These are phyloP conservation scores for Penicillium corylophilum DNA, from an alignment of 2,329 filamentous ascomycete genomes.

Conservation along the genomic window DNA sequence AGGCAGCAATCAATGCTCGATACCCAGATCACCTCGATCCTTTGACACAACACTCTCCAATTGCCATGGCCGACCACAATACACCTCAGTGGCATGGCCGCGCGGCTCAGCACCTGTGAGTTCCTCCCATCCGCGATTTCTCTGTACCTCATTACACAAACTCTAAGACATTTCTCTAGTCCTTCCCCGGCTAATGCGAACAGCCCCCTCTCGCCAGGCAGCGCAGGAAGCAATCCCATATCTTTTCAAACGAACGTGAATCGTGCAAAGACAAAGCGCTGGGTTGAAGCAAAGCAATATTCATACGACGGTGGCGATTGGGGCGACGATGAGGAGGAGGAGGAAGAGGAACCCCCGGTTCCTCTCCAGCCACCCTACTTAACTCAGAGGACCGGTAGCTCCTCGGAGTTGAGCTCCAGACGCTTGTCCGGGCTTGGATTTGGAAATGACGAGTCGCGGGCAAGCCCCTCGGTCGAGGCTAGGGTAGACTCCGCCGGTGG, in stretches of 20 bases:
- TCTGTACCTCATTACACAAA: slow-evolving; percentile 4
- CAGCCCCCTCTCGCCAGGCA: slow-evolving; percentile 30
- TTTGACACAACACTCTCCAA: slow-evolving; percentile 3
- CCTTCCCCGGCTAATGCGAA: slow-evolving; percentile 21
- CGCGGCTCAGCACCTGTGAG: slow-evolving; percentile 27
- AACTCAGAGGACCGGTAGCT: slow-evolving; percentile 29
- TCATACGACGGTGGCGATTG: slow-evolving; percentile 93
- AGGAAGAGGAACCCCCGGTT: slow-evolving; percentile 57
- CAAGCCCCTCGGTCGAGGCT: slow-evolving; percentile 17
- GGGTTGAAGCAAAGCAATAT: slow-evolving; percentile 83
- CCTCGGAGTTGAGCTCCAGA: slow-evolving; percentile 21
- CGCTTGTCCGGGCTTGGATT: slow-evolving; percentile 17
- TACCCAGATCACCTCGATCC: slow-evolving; percentile 2
- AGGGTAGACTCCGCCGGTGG: slow-evolving; percentile 28
- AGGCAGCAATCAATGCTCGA: slow-evolving; percentile 19
- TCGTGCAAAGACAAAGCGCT: slow-evolving; percentile 87
- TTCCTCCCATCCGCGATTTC: background rate
- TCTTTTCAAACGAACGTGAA: slow-evolving; percentile 83
- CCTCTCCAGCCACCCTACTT: slow-evolving; percentile 24
- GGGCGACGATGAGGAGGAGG: slow-evolving; percentile 67
- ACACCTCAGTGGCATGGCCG: slow-evolving; percentile 25
- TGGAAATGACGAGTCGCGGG: slow-evolving; percentile 11
- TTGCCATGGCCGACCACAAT: slow-evolving; percentile 28
- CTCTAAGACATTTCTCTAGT: slow-evolving; percentile 13
- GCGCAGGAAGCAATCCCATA: slow-evolving; percentile 42